Evolutionary conservation across 164 flowering plant genomes (phyloP).

Genomic region (Vitis amurensis): DNA sequence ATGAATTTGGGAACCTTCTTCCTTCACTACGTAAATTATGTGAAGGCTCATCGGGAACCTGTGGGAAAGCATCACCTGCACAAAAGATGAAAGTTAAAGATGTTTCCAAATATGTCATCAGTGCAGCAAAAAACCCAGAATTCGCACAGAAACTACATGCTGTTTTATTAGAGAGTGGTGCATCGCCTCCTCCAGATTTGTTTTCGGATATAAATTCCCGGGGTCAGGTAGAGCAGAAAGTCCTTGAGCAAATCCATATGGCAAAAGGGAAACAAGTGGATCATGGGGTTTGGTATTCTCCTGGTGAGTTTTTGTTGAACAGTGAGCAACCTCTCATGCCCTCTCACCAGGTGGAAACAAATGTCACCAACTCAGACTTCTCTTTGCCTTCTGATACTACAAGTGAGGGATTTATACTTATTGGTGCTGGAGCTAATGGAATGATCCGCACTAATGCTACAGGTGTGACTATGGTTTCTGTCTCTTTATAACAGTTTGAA

Average conservation of each 20-base stretch:
- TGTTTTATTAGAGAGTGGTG: constrained; percentile 80
- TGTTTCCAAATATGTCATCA: constrained; percentile 78
- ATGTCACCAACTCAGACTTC: constrained; percentile 8
- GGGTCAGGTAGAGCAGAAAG: constrained; percentile 27
- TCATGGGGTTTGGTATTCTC: constrained; percentile 11
- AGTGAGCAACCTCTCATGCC: constrained; percentile 32
- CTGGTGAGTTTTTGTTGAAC: constrained; percentile 14
- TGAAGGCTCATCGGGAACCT: constrained; percentile 31
- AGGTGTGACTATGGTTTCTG: constrained; percentile 11
- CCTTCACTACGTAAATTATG: constrained; percentile 35
- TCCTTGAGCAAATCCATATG: constrained; percentile 23
- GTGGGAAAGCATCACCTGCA: constrained; percentile 51
- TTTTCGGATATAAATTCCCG: constrained; percentile 44
- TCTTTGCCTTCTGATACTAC: constrained; percentile 22
- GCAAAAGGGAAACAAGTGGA: constrained; percentile 17
- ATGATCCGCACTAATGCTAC: constrained; percentile 12
- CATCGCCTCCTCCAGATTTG: constrained; percentile 74
- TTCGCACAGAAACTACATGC: constrained; percentile 86
- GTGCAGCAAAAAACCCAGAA: constrained; percentile 84
- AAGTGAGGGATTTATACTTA: constrained; percentile 30
- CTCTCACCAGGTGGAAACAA: constrained; percentile 13
- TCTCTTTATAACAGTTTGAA: constrained; percentile 12
- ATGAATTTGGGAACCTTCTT: constrained; percentile 56
- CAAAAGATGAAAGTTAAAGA: constrained; percentile 71
- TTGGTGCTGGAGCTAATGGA: constrained; percentile 19